A percentile compares a stretch with the other conserved stretches of the same genome.
Evolutionary conservation across 2,329 filamentous ascomycete genomes (phyloP).

Genomic region (Colletotrichum ledebouriae): DNA sequence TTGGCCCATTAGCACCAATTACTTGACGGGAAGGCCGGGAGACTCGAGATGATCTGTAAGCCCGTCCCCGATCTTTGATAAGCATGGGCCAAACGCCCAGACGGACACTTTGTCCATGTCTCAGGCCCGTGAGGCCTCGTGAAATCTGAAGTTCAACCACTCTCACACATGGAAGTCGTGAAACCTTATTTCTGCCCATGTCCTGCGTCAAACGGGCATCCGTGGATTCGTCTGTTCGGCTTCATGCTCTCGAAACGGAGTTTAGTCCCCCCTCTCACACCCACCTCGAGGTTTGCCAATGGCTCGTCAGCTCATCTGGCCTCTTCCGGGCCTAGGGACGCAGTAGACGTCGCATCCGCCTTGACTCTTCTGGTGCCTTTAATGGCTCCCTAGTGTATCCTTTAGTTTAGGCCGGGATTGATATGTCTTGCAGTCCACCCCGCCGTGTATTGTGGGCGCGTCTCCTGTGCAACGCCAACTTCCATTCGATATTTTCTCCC

Average conservation of each 20-base stretch:
- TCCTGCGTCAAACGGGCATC: background rate
- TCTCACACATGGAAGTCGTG: background rate
- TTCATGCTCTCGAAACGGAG: slow-evolving; percentile 13
- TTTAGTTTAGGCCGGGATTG: background rate
- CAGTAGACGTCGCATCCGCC: background rate
- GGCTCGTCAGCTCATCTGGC: background rate
- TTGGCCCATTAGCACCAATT: background rate
- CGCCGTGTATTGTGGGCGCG: no score
- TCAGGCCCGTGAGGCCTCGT: slow-evolving; percentile 3
- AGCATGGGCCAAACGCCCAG: slow-evolving; percentile 2
- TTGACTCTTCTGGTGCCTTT: background rate
- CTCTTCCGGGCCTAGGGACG: background rate
- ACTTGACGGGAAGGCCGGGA: background rate
- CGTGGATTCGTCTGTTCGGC: background rate
- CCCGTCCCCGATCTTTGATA: background rate
- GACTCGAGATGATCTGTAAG: slow-evolving; percentile 14
- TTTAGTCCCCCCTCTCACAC: background rate
- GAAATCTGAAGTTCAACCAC: slow-evolving; percentile 3
- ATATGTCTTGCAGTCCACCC: background rate
- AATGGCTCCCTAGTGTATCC: background rate
- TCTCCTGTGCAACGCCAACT: no score
- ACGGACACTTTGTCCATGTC: slow-evolving; percentile 4
- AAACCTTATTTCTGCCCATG: background rate
- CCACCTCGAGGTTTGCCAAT: background rate
- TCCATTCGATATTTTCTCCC: no score